These are phyloP conservation scores for Rhodosporidiobolus odoratus DNA, from an alignment of 768 basidiomycete species.

Conservation along the genomic window DNA sequence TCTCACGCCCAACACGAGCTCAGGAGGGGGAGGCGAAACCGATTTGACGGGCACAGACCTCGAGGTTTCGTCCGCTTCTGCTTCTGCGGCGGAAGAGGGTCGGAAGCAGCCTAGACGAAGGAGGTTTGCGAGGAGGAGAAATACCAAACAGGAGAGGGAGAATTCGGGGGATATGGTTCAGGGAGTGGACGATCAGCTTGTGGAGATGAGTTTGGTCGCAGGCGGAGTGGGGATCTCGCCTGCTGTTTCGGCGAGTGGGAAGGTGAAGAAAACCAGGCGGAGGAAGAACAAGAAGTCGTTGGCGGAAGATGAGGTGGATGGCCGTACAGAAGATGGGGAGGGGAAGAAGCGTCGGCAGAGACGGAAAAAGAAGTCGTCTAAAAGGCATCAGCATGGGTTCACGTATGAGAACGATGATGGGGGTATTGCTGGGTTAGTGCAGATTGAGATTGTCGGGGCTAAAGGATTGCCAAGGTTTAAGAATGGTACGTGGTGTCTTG, in stretches of 20 bases:
- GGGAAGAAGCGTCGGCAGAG: conserved; percentile 49
- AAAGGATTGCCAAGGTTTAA: conserved; percentile 75
- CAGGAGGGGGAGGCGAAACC: too few species aligned
- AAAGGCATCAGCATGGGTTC: conserved; percentile 12
- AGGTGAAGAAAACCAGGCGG: background rate
- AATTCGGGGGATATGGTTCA: conserved; percentile 12
- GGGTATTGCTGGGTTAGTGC: conserved; percentile 83
- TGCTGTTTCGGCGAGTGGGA: conserved; percentile 40
- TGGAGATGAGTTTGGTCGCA: conserved; percentile 24
- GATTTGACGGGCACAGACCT: conserved; percentile 22
- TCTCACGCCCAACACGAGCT: background rate
- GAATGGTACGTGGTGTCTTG: conserved; percentile 61
- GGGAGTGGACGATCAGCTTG: conserved; percentile 15
- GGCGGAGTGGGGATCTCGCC: background rate
- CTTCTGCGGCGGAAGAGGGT: conserved; percentile 20
- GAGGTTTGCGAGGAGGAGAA: conserved; percentile 3
- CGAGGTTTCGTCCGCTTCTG: background rate
- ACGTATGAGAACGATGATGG: conserved; percentile 52
- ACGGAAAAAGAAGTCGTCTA: conserved; percentile 43
- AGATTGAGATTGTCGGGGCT: conserved; percentile 82
- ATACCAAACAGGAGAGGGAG: background rate
- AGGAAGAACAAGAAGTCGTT: background rate
- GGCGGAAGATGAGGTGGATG: background rate
- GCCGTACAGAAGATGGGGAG: background rate
- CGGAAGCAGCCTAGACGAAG: background rate